Evolutionary conservation across 345 rosid genomes (phyloP), one percentile per base, ranked within the genome.

Genomic region (Gossypium stocksii): DNA sequence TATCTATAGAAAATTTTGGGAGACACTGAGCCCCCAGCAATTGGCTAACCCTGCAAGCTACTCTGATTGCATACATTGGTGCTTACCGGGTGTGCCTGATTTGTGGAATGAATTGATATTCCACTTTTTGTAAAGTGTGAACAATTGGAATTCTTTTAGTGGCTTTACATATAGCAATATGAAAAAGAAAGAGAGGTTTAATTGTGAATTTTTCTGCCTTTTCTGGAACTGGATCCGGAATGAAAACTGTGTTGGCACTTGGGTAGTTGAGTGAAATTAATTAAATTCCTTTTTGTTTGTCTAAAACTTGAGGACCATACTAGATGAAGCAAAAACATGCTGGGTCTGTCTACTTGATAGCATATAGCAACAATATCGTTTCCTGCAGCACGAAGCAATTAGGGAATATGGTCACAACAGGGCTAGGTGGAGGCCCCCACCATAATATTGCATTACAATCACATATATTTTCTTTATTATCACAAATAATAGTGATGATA

Each of bases 61-160:
- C 85, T 93, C 99, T 2, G 99, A 94, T 76, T 94, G 99, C 85
- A 92, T 82, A 66, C 99, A 94, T 41, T 91, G 98, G 98, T 93
- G 98, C 85, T 85, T 95, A 58, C 98, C 98, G 5, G 98, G 98
- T 16, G 89, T 95, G 41, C 98, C 97, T 56, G 99, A 94, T 85
- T 88, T 87, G 29, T 94, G 99, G 99, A 94, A 94, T 72, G 90
- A 91, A 79, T 79, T 94, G n/a, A 80, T 94, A 60, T 93, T 89
- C 82, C 93, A 91, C 77, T 80, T 80, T 66, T 43, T 65, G 69
- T 65, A 65, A 19, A 5, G 41, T 6, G 19, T 43, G 51, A 43
- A 65, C 16, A 43, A 65, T 65, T 65, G 51, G 41, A 43, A 65
- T 65, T 65, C 17, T 65, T 65, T 68, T 68, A 25, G 57, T 25